Evolutionary conservation across 2,329 filamentous ascomycete genomes (phyloP), one percentile per base, ranked within the genome.

Genomic region (Bipolaris zeicola): DNA sequence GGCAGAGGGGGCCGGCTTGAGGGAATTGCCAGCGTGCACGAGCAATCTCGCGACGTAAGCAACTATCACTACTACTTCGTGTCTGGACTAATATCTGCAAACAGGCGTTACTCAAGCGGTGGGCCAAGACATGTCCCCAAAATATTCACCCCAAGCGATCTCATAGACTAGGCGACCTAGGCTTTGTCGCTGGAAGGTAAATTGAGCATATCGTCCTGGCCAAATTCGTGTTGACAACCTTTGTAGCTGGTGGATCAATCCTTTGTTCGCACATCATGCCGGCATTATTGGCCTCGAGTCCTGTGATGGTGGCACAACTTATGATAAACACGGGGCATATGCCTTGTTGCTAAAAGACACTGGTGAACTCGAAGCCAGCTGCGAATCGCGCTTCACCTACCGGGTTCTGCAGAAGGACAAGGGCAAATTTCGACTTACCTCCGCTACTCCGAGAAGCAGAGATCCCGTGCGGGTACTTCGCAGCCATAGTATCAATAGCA

Each of bases 161-260:
- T 4, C 74, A 75, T 47, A 69, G 68, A 39, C 66, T 67, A 39
- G 80, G 80, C 5, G 64, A 74, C 57, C 58, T 81, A n/a, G 78
- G 78, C 0, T 82, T 82, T 55, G 69, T 58, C n/a, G 70, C 79
- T 52, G 80, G 80, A 68, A 70, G 76, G 80, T 82, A 58, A 67
- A 78, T 74, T 1, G 22, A 36, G 1, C 4, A 2, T 33, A 8
- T 5, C 7, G 4, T 6, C 1, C 18, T 36, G 16, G 11, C 13
- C 11, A 14, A 2, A 14, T 28, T 6, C n/a, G 34, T 36, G 22
- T 57, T 66, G n/a, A 66, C n/a, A 3, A n/a, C 16, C n/a, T n/a
- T 7, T 34, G 20, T 18, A 82, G 80, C 26, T 82, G 80, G 80
- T 82, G 80, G 80, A 79, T 82, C 60, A 80, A 76, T 48, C 61